Base-by-base conservation (phyloP, 129 eudicot genomes). In the Artemisia annua region DNA sequence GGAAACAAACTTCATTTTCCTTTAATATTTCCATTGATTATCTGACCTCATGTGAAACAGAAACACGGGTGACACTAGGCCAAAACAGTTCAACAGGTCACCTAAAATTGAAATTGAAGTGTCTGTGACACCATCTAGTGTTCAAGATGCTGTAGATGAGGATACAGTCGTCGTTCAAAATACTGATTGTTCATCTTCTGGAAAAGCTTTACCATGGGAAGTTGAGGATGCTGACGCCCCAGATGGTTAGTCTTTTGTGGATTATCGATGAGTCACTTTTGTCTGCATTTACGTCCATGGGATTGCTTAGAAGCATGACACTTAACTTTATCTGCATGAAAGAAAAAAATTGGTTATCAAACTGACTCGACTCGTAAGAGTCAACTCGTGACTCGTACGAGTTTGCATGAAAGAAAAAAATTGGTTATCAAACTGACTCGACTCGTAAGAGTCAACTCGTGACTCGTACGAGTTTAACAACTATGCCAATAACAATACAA, bases 201-300 rank as follows among this genome's bases (percentile, higher is more conserved):
- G 71, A 62, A 80, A 70, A 57, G 69, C 78, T 66, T 75, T 70
- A 20, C 74, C 63, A 28, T 90, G 96, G 97, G 83, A 84, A 67
- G 66, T 73, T 55, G 96, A 81, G 81, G 87, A 82, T 69, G 68
- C 76, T 71, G 93, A 90, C 86, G 97, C 96, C 19, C 99, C 99
- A 52, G 67, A 78, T 64, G 90, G 99, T 64, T 39, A 64, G 69
- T 63, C 24, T 63, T 43, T 17, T 63, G 30, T 52, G n/a, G 57
- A 52, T 52, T 3, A 28, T 28, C 30, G 4, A 28, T 28, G 30
- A 28, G 30, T 20, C 22, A 28, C 30, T 20, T 20, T 20, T 20
- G 22, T 20, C 22, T 20, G 22, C 22, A 20, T 20, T 20, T 20
- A 20, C 22, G 1, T 20, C 22, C 22, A 20, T 20, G 22, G 22